Conservation (phyloP, 2,329 filamentous ascomycete species). For the Stylonectria norvegica region DNA sequence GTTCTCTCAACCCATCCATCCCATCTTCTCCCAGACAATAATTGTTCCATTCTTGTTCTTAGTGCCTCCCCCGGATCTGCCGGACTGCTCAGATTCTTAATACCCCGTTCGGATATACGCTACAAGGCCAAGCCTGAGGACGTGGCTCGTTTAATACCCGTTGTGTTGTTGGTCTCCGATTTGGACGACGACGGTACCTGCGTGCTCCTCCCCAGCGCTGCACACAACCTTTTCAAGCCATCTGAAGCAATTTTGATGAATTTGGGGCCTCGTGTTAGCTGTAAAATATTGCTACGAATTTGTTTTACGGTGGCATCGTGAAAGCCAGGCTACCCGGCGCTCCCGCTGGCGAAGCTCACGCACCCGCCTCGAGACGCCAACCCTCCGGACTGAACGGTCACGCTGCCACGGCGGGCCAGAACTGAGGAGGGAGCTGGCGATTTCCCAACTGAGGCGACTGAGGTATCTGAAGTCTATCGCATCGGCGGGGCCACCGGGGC, state of each 20-base stretch:
- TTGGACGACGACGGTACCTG: no score
- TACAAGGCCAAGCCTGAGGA: no score
- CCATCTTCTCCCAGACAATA: not conserved
- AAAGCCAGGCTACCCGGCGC: not conserved
- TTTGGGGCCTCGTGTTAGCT: not conserved
- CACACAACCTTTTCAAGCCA: not conserved
- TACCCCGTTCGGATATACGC: no score
- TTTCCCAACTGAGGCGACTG: not conserved
- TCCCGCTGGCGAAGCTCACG: not conserved
- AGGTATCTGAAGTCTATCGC: no score
- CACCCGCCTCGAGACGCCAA: not conserved
- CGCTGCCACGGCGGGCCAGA: not conserved
- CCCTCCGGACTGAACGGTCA: not conserved
- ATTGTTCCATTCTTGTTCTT: not conserved
- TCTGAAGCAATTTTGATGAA: not conserved
- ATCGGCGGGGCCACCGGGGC: no score
- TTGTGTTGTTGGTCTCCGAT: no score
- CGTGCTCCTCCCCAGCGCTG: conserved; percentile 4
- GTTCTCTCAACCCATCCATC: not conserved
- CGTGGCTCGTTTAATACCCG: no score
- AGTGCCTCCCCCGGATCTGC: not conserved
- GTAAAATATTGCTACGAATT: not conserved
- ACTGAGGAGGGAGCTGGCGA: not conserved
- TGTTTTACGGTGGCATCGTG: not conserved
- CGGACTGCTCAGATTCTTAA: no score